Conservation (phyloP, 2,329 filamentous ascomycete species). For the Cladosporium sp. region DNA sequence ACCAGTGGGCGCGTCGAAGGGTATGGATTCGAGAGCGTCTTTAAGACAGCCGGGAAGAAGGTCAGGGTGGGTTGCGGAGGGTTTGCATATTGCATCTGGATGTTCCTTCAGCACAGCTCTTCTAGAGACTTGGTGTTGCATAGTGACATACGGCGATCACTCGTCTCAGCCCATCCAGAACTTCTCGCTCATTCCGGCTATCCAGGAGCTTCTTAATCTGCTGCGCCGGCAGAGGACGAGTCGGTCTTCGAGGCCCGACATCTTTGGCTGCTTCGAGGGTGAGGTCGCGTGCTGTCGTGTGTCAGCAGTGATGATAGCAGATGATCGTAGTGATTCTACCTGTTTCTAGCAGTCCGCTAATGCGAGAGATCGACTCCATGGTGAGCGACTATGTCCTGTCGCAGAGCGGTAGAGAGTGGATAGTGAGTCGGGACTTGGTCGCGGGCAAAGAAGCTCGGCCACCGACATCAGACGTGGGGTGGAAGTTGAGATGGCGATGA, state of each 20-base stretch:
- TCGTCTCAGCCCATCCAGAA: constrained; percentile 84
- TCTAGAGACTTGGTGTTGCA: not conserved
- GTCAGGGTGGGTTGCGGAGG: constrained; percentile 82
- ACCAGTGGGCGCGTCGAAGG: constrained; percentile 97
- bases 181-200: constrained; percentile 87
- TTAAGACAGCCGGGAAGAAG: constrained; percentile 97
- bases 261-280: constrained; percentile 95
- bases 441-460: constrained; percentile 5
- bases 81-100: constrained; percentile 91
- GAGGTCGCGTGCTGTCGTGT: constrained; percentile 77
- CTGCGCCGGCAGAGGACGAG: constrained; percentile 68
- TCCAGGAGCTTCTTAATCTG: constrained; percentile 95
- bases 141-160: constrained; percentile 71
- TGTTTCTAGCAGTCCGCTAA: constrained; percentile 91
- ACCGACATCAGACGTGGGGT: constrained; percentile 5
- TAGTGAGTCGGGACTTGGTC: constrained; percentile 2
- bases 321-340: constrained; percentile 56
- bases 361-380: constrained; percentile 96
- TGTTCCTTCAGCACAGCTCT: constrained; percentile 18
- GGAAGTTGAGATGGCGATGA: not conserved
- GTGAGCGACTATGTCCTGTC: constrained; percentile 22
- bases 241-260: constrained; percentile 63
- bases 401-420: not conserved
- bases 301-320: constrained; percentile 45
- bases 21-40: constrained; percentile 93